A percentile compares a stretch with the other conserved stretches of the same genome.
phyloP scores from a whole-genome alignment of 768 basidiomycete species.

The Termitomyces sp. region DNA sequence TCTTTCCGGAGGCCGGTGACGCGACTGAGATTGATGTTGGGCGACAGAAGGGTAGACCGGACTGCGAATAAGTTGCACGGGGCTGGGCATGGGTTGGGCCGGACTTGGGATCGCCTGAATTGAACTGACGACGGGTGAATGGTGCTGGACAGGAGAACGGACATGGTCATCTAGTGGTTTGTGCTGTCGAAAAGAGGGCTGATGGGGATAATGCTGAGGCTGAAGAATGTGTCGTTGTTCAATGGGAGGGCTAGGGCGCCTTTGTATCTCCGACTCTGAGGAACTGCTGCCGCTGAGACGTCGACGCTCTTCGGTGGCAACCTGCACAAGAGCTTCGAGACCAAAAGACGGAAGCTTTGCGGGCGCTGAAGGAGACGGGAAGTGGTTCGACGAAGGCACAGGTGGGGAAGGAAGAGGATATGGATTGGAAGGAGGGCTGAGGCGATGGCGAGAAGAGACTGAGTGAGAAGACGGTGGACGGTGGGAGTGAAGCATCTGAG shows the following conservation, averaged over 20 bases:
- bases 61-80: conserved; percentile 8
- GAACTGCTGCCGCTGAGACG: conserved; percentile 36
- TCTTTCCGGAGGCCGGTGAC: conserved; percentile 7
- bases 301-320: conserved; percentile 62
- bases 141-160: conserved; percentile 12
- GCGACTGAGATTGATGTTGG: conserved; percentile 10
- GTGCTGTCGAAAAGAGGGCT: conserved; percentile 9
- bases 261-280: conserved; percentile 16
- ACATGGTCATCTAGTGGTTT: conserved; percentile 7
- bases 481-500: conserved; percentile 13
- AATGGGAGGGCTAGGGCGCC: conserved; percentile 14
- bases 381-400: conserved; percentile 7
- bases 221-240: conserved; percentile 18
- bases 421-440: conserved; percentile 11
- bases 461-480: conserved; percentile 14
- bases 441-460: conserved; percentile 8
- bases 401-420: conserved; percentile 14
- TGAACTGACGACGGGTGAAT: neutral
- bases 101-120: conserved; percentile 5
- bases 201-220: conserved; percentile 16
- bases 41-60: conserved; percentile 8
- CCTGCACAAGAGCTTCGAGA: conserved; percentile 69
- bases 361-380: conserved; percentile 18
- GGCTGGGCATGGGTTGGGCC: conserved; percentile 8
- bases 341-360: conserved; percentile 29